These are phyloP conservation scores for Neurospora tetraspora DNA, from an alignment of 495 filamentous ascomycete genomes.

Conservation along the genomic window DNA sequence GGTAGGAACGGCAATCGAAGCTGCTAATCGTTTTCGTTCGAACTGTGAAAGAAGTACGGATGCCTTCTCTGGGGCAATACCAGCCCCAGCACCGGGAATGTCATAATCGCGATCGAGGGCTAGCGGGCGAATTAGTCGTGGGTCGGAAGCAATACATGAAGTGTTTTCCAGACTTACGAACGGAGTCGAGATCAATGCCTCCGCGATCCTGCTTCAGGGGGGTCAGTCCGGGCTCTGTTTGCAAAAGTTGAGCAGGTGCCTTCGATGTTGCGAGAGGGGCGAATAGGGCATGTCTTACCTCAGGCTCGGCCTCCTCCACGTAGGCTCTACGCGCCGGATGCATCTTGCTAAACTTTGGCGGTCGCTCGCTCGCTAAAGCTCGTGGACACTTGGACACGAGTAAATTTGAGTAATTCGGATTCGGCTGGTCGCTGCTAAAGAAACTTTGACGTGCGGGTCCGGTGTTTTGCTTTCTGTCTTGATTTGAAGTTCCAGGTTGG, in stretches of 20 bases:
- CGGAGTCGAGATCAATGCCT: conserved; percentile 66
- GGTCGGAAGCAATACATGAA: background rate
- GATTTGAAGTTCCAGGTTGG: background rate
- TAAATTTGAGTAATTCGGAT: background rate
- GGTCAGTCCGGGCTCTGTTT: conserved; percentile 24
- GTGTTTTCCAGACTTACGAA: conserved; percentile 49
- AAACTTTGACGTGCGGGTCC: background rate
- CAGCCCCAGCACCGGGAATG: conserved; percentile 58
- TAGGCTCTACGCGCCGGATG: conserved; percentile 93
- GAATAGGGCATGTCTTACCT: conserved; percentile 45
- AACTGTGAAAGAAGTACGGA: conserved; percentile 86
- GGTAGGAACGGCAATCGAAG: conserved; percentile 88
- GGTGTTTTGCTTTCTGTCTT: background rate
- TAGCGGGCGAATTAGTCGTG: conserved; percentile 19
- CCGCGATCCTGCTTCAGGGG: conserved; percentile 42
- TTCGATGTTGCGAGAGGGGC: conserved; percentile 17
- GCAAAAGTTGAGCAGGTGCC: conserved; percentile 20
- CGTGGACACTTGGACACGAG: background rate
- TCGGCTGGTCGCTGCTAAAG: background rate
- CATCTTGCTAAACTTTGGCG: conserved; percentile 42
- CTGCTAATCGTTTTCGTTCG: conserved; percentile 76
- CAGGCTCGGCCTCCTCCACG: conserved; percentile 72
- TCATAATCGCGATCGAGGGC: conserved; percentile 82
- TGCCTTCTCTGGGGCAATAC: conserved; percentile 77
- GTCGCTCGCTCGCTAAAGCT: background rate